Evolutionary conservation across 2,329 filamentous ascomycete genomes (phyloP).

Genomic region (Myriangium duriaei): DNA sequence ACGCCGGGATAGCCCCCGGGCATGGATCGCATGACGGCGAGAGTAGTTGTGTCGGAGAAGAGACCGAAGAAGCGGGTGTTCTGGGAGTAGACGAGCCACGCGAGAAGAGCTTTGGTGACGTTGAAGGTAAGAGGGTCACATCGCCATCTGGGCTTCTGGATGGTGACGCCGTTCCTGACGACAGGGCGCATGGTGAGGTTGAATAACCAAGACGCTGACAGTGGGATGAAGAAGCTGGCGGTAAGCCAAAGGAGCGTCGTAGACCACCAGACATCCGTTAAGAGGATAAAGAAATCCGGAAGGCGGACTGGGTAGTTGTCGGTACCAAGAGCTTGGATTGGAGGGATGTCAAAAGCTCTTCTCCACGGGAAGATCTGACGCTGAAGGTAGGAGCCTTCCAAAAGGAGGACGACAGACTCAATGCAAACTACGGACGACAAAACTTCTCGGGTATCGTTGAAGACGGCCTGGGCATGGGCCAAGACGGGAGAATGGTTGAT

Average conservation of each 20-base stretch:
- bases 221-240: slow-evolving; percentile 57
- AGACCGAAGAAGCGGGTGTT: slow-evolving; percentile 51
- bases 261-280: slow-evolving; percentile 67
- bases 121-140: slow-evolving; percentile 86
- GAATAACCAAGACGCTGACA: slow-evolving; percentile 73
- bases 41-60: slow-evolving; percentile 47
- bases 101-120: slow-evolving; percentile 70
- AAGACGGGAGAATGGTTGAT: slow-evolving; percentile 51
- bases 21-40: slow-evolving; percentile 51
- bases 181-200: slow-evolving; percentile 58
- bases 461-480: slow-evolving; percentile 53
- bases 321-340: slow-evolving; percentile 43
- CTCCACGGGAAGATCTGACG: slow-evolving; percentile 57
- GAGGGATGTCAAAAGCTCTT: slow-evolving; percentile 61
- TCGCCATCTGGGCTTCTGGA: slow-evolving; percentile 38
- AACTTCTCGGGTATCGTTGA: slow-evolving; percentile 53
- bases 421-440: slow-evolving; percentile 63
- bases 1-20: slow-evolving; percentile 61
- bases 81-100: slow-evolving; percentile 68
- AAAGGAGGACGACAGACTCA: slow-evolving; percentile 51
- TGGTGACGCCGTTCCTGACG: slow-evolving; percentile 27
- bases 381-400: slow-evolving; percentile 61
- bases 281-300: slow-evolving; percentile 68
- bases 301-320: slow-evolving; percentile 45
- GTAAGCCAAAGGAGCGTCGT: slow-evolving; percentile 60